Base-by-base conservation (phyloP, 768 basidiomycete genomes). In the Calocera viscosa region DNA sequence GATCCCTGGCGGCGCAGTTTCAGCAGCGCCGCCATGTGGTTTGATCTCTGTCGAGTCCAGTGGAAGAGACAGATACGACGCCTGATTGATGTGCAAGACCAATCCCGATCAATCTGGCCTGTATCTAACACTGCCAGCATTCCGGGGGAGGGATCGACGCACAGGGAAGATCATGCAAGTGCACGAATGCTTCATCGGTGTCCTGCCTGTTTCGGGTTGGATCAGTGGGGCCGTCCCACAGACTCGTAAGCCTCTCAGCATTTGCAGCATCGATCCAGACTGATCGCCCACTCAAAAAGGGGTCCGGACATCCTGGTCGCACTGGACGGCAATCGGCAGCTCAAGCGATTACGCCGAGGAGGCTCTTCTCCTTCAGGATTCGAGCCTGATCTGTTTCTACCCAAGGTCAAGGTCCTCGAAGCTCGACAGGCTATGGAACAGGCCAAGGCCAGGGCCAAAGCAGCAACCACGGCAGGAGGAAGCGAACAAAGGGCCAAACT, bases 281-380 rank as follows among this genome's bases (percentile, higher is more conserved):
- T n/a, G n/a, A 19, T 19, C 8, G 19, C 7, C 5, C 8, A 47
- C 19, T 7, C 7, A 5, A 5, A 7, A 17, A 47, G 43, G 24
- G 8, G 49, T 34, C 49, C 60, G 5, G 49, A 67, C 26, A 47
- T 41, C 8, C 33, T 67, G 14, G 53, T 67, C 7, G 33, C 32
- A 28, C 2, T 63, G 30, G 66, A 67, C 40, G 66, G 30, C n/a
- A 63, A 64, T 32, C 60, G 49, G 24, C 26, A 32, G n/a, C 66
- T 53, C 10, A 63, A 63, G 33, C 66, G 66, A 2, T 53, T 47
- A 8, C 32, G 60, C 33, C 35, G 49, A 16, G n/a, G 34, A 17
- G 30, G 19, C 10, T 2, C 2, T 17, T 30, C 49, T 38, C 28
- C 33, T 34, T 32, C n/a, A n/a, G n/a, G 16, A 2, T 41, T 22